phyloP scores from a whole-genome alignment of 129 eudicot species.

The Escallonia rubra region DNA sequence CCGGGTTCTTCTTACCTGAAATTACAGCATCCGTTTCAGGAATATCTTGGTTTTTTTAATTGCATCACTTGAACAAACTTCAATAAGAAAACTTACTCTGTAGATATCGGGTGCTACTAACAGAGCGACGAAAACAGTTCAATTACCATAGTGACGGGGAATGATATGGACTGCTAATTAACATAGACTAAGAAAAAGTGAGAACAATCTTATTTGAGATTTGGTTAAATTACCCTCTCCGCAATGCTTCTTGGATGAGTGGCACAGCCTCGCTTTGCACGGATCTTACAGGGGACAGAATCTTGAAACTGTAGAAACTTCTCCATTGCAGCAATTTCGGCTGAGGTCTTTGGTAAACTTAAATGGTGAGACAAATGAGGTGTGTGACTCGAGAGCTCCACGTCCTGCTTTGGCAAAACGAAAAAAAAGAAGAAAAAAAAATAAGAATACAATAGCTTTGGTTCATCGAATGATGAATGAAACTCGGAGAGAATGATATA shows the following conservation, averaged over 20 bases:
- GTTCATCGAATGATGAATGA: background rate
- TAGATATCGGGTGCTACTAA: background rate
- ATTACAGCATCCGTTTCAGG: background rate
- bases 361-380: constrained; percentile 66
- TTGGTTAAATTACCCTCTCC: constrained; percentile 66
- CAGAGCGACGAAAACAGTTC: background rate
- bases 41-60: background rate
- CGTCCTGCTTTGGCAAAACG: constrained; percentile 24
- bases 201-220: background rate
- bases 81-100: background rate
- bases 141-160: background rate
- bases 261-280: constrained; percentile 98
- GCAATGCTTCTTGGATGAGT: constrained; percentile 99
- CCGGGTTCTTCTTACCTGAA: constrained; percentile 82
- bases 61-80: background rate
- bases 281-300: constrained; percentile 78
- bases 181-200: background rate
- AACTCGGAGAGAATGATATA: no score
- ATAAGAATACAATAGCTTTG: constrained; percentile 7
- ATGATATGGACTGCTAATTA: background rate
- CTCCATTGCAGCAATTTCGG: constrained; percentile 59
- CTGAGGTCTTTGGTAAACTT: constrained; percentile 78
- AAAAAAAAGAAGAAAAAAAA: no score
- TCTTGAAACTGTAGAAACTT: constrained; percentile 70
- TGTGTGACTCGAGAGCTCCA: constrained; percentile 34